Percentiles rank a stretch among this genome's conserved stretches.
Evolutionary conservation across 208 protist species (phyloP).

Genomic region (Leishmania aethiopica): DNA sequence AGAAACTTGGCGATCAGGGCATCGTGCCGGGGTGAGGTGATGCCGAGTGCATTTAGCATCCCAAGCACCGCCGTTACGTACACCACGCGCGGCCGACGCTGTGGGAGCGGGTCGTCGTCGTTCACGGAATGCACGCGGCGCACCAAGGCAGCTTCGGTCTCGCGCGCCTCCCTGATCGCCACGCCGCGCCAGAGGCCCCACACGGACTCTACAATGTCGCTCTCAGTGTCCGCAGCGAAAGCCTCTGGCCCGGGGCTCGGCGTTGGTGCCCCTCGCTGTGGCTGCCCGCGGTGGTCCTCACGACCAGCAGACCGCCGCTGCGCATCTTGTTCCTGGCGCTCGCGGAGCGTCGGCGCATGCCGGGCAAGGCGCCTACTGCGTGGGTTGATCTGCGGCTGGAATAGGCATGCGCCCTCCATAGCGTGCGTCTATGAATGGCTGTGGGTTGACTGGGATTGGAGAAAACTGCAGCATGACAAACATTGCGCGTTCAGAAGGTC

Average conservation of each 20-base stretch:
- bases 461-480: background rate
- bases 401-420: conserved; percentile 21
- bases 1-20: conserved; percentile 53
- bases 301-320: background rate
- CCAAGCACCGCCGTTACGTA: conserved; percentile 16
- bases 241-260: background rate
- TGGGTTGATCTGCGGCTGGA: conserved; percentile 33
- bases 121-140: background rate
- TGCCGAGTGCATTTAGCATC: conserved; percentile 30
- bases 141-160: conserved; percentile 3
- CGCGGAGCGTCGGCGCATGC: conserved; percentile 29
- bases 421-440: background rate
- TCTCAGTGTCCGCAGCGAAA: background rate
- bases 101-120: background rate
- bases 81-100: conserved; percentile 23
- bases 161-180: conserved; percentile 11
- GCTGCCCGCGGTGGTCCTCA: background rate
- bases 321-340: conserved; percentile 31
- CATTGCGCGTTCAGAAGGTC: background rate
- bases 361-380: conserved; percentile 31
- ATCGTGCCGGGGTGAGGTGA: conserved; percentile 24
- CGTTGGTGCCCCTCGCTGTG: background rate
- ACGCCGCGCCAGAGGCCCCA: conserved; percentile 30
- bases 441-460: background rate
- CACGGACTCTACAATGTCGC: conserved; percentile 9